Evolutionary conservation across 306 rosid genomes (phyloP), one percentile per base, ranked within the genome.

Genomic region (Gleditsia sinensis): DNA sequence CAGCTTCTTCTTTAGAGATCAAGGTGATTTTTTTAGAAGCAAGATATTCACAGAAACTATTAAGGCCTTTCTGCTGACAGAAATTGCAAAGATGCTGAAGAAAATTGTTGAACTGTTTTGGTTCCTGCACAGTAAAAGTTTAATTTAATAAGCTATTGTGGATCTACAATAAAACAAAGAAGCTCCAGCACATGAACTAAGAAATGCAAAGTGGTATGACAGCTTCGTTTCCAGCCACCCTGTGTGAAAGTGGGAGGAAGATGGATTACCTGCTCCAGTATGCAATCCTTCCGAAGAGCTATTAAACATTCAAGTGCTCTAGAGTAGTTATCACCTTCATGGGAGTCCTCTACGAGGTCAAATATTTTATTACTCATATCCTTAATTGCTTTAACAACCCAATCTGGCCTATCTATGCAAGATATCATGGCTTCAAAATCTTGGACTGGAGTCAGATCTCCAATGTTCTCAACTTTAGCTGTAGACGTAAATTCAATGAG

Each of bases 351-450:
- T 27, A 89, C 79, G 16, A 94, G 77, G 77, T 84, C 81, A 39
- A 77, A 75, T 85, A 90, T 90, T 80, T 84, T 91, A 71, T 81
- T 76, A 50, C 79, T 76, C 98, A 94, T 88, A 36, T 76, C 87
- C 27, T 62, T 75, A 39, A 94, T 89, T 28, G 96, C 98, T 83
- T 85, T 91, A 4, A 53, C 77, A 72, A 94, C 83, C 94, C 94
- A 94, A 9, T 78, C 82, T 19, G 92, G 92, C 82, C 84, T 68
- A 74, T 91, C 98, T 81, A 91, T 78, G 24, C 91, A 86, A 1
- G 88, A 83, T 66, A 94, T 68, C 90, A 91, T 86, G 72, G 92
- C 90, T 78, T 91, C 97, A 77, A 94, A 91, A 86, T 94, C 98
- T 84, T 85, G 86, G 49, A 85, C 77, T 3, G 94, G 95, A 33